Conservation (phyloP, 805 yeast genomes). For the Barnettozyma sucrosica region DNA sequence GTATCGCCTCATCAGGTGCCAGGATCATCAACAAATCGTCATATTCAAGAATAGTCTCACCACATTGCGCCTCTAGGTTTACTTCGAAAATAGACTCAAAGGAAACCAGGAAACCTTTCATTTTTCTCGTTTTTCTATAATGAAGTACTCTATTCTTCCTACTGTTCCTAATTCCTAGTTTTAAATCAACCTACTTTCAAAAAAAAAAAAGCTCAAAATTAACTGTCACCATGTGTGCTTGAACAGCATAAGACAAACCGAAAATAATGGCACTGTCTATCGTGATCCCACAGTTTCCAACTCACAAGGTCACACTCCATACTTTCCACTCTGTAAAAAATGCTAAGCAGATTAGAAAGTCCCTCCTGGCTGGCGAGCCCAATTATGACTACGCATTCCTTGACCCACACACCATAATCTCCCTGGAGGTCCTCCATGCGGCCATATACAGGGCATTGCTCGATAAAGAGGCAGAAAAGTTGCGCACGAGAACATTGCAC, state of each 20-base stretch:
- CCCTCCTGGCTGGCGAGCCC: slow-evolving; percentile 39
- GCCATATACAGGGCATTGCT: slow-evolving; percentile 56
- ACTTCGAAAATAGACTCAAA: too few species aligned
- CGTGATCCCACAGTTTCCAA: slow-evolving; percentile 43
- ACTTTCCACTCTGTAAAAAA: slow-evolving; percentile 43
- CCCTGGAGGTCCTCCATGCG: slow-evolving; percentile 55
- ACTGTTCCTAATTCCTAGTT: too few species aligned
- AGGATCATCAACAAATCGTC: too few species aligned
- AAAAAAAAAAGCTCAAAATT: too few species aligned
- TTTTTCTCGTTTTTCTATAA: too few species aligned
- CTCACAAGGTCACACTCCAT: slow-evolving; percentile 32
- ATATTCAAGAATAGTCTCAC: too few species aligned
- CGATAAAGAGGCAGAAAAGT: slow-evolving; percentile 40
- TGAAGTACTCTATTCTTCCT: too few species aligned
- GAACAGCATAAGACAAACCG: neutral
- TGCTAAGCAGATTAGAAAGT: slow-evolving; percentile 37
- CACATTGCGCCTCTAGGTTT: too few species aligned
- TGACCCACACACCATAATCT: slow-evolving; percentile 50
- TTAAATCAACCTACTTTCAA: too few species aligned
- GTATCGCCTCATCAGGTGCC: too few species aligned
- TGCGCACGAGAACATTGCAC: slow-evolving; percentile 61
- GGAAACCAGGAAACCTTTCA: too few species aligned
- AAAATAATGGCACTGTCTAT: slow-evolving; percentile 10
- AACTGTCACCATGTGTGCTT: too few species aligned
- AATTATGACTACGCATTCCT: slow-evolving; percentile 60